Base-by-base conservation (phyloP, 345 rosid genomes). In the Sonneratia caseolaris region DNA sequence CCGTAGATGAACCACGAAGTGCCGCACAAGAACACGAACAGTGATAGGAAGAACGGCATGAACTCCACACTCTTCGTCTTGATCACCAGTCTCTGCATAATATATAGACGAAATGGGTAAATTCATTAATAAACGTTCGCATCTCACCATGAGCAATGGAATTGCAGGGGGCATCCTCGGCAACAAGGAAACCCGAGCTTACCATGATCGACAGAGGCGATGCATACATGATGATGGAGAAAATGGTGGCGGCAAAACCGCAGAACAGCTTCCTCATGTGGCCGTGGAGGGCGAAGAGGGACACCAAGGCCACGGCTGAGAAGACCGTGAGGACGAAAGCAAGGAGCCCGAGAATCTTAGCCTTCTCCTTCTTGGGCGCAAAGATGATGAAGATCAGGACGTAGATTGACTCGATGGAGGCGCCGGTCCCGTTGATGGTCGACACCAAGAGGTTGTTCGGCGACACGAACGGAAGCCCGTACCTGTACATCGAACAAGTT, bases 181-280 rank as follows among this genome's bases (percentile, higher is more conserved):
- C n/a, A 18, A 40, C 43, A 40, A 47, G 3, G 51, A 47, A 8
- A 8, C 51, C 7, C 59, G 38, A 66, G 53, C 84, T 89, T 81
- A 95, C 99, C 97, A 95, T 89, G 80, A 95, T 77, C 32, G 99
- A 88, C 19, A 95, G 96, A 32, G 99, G 99, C 13, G 99, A 92
- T 69, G 79, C 99, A 78, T 95, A 95, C 99, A 95, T 95, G 85
- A 90, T 82, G 77, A 90, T 86, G 24, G 99, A 95, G 86, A 95
- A 95, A 71, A 95, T 74, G 56, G 97, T 70, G 24, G 98, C 90
- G 45, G 91, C 94, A 21, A 86, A 56, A 16, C 99, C 99, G 56
- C 98, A 90, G 53, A 95, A 92, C 77, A 86, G 80, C 79, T 90
- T 92, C 71, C 99, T 88, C 0, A 37, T 3, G 66, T 78, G 81